Percentiles rank a stretch among this genome's conserved stretches.
Evolutionary conservation across 2,329 filamentous ascomycete species (phyloP).

Genomic region (Fusarium verrucosum): DNA sequence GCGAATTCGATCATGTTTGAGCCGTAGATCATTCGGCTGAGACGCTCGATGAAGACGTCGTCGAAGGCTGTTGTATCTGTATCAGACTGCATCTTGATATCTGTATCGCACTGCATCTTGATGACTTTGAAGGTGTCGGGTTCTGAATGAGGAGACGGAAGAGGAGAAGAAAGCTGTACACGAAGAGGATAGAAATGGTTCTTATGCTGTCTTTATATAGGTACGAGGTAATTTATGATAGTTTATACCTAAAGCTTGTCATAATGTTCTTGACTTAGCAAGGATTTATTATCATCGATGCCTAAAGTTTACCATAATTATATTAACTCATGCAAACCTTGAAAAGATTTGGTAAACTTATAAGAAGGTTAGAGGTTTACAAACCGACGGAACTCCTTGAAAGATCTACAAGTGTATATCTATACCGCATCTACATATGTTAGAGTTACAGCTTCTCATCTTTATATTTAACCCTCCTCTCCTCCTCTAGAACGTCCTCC

Average conservation of each 20-base stretch:
- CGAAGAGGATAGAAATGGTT: too few species aligned
- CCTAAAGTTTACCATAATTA: too few species aligned
- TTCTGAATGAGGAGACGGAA: too few species aligned
- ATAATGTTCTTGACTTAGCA: too few species aligned
- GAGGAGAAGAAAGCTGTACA: too few species aligned
- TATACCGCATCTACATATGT: neutral
- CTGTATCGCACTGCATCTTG: fast-evolving
- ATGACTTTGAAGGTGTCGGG: neutral
- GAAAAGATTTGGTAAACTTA: too few species aligned
- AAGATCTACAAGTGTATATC: neutral
- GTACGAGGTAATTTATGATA: neutral
- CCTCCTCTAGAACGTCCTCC: constrained; percentile 60
- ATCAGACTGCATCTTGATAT: fast-evolving
- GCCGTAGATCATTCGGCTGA: constrained; percentile 5
- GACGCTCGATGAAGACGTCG: neutral
- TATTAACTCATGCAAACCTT: too few species aligned
- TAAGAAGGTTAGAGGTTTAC: too few species aligned
- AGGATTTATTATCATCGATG: too few species aligned
- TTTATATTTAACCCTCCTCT: constrained; percentile 48
- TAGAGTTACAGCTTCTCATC: constrained; percentile 43
- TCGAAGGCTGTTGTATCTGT: neutral
- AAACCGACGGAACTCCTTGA: too few species aligned
- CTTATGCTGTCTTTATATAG: too few species aligned
- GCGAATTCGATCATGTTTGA: constrained; percentile 16
- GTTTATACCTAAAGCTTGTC: neutral